Evolutionary conservation across 2,329 filamentous ascomycete genomes (phyloP), one percentile per base, ranked within the genome.

Genomic region (Neofusicoccum umdonicola): DNA sequence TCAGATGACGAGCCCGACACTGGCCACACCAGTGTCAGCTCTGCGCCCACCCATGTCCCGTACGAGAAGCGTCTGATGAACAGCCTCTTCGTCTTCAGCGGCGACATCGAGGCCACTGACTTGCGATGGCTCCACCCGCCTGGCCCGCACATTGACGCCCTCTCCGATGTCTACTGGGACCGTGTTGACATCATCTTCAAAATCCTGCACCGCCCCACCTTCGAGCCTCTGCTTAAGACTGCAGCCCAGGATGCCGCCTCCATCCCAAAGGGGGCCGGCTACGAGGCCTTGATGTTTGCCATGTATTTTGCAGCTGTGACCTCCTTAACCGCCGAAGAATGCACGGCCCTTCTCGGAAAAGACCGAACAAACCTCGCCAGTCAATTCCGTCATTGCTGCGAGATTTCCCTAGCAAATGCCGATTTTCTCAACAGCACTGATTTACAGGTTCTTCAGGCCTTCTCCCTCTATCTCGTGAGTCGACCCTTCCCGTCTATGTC

Each of bases 121-220:
- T 64, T 76, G 22, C 66, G 67, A 13, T 74, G 77, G 2, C 68
- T 87, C 0, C 88, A 90, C 69, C 90, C 91, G 0, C 80, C 86
- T 2, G 84, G 87, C 0, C 82, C 86, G 12, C 86, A 91, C 37
- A 85, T 90, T 27, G 87, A 90, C 69, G 83, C 84, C 57, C 81
- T 94, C 3, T 93, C 90, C 90, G 88, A 92, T 72, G 80, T 86
- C 11, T 93, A 89, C 68, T 78, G 92, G 8, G 87, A 91, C 54
- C 87, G 91, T 66, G 87, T 93, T 63, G 90, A 93, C 70, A 90
- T 90, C 0, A 74, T 92, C 56, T 86, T 87, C 69, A 93, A 93
- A 72, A 71, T 88, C 51, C 87, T 92, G 27, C 91, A 94, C 72
- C 84, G 89, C 1, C 90, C 90, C 0, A 87, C 87, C 0, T 75